These are phyloP conservation scores for Sugiyamaella valdiviana DNA, from an alignment of 805 yeast genomes.

Conservation along the genomic window DNA sequence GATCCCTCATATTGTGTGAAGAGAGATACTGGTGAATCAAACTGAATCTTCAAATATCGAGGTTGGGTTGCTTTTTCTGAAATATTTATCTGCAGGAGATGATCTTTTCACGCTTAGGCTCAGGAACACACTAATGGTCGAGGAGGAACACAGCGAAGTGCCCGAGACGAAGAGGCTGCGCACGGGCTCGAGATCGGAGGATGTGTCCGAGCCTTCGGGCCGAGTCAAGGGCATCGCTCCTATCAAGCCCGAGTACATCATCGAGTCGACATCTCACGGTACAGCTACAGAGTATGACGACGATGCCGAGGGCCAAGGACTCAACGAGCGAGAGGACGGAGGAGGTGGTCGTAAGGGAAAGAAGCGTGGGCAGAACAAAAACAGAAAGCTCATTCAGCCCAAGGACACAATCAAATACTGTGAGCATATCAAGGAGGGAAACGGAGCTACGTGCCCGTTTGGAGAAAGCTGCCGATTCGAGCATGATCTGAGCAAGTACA, in stretches of 20 bases:
- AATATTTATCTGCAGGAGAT: background rate
- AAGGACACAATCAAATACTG: constrained; percentile 64
- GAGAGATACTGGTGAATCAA: background rate
- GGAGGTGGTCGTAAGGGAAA: constrained; percentile 45
- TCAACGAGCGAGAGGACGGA: constrained; percentile 34
- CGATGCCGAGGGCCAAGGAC: constrained; percentile 24
- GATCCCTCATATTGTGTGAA: constrained; percentile 36
- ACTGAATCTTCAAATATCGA: background rate
- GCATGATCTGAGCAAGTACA: constrained; percentile 66
- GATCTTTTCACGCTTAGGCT: no score
- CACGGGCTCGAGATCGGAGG: no score
- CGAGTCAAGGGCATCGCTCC: constrained; percentile 69
- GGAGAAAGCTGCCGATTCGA: constrained; percentile 65
- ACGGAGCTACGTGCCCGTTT: constrained; percentile 51
- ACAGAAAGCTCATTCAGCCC: constrained; percentile 64
- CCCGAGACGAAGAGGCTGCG: constrained; percentile 26
- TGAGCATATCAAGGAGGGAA: constrained; percentile 37
- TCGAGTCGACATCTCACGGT: constrained; percentile 25
- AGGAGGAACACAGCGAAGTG: constrained; percentile 8
- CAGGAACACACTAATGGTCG: background rate
- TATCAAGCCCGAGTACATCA: constrained; percentile 63
- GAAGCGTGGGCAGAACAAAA: constrained; percentile 76
- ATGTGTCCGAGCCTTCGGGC: no score
- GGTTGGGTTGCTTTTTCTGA: background rate
- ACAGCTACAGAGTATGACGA: constrained; percentile 18